Percentiles rank a stretch among this genome's conserved stretches.
Conservation (phyloP, 1,139 yeast genomes). For the Blastobotrys persicus region DNA sequence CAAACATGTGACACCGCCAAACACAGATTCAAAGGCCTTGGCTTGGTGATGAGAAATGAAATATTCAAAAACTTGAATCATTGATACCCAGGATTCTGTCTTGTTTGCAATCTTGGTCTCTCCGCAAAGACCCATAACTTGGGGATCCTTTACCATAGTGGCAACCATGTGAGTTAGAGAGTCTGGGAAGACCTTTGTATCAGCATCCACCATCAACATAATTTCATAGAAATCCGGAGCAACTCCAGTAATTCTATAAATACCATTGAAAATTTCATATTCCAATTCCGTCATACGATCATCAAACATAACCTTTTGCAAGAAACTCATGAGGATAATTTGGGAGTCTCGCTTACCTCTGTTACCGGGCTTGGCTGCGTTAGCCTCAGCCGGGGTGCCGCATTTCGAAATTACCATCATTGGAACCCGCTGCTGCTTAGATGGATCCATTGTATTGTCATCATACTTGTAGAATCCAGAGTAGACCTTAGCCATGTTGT, state of each 20-base stretch:
- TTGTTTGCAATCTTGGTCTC: conserved; percentile 39
- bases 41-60: conserved; percentile 40
- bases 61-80: conserved; percentile 41
- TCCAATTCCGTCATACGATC: conserved; percentile 39
- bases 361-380: conserved; percentile 36
- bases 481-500: conserved; percentile 35
- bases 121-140: conserved; percentile 39
- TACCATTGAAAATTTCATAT: conserved; percentile 35
- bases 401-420: conserved; percentile 36
- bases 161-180: conserved; percentile 35
- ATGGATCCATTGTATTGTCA: conserved; percentile 34
- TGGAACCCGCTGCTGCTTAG: conserved; percentile 68
- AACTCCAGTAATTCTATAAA: conserved; percentile 33
- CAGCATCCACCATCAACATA: conserved; percentile 40
- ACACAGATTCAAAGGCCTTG: conserved; percentile 39
- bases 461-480: conserved; percentile 34
- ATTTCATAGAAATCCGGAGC: conserved; percentile 36
- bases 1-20: conserved; percentile 40
- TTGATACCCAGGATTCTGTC: conserved; percentile 37
- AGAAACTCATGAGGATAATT: conserved; percentile 36
- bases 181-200: conserved; percentile 36
- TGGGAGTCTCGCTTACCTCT: conserved; percentile 42
- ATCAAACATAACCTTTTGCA: conserved; percentile 39
- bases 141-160: conserved; percentile 33
- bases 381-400: conserved; percentile 39